Conservation (phyloP, 306 rosid species). For the Malus orientalis region DNA sequence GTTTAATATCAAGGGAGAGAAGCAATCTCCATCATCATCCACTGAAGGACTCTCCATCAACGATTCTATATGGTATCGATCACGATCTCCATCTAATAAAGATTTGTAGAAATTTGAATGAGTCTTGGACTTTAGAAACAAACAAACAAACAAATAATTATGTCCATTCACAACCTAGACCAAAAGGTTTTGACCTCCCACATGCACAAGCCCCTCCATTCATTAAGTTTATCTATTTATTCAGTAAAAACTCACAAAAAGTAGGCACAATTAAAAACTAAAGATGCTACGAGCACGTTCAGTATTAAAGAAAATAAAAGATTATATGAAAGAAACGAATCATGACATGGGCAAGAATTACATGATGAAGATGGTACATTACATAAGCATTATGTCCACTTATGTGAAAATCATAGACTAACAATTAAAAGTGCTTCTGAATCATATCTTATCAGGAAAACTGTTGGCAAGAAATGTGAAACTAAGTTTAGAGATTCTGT, state of each 20-base stretch:
- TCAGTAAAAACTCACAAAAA: neutral
- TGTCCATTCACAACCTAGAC: neutral
- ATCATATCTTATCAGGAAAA: neutral
- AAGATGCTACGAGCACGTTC: neutral
- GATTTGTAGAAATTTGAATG: constrained; percentile 16
- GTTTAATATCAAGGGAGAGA: constrained; percentile 73
- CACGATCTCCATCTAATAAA: constrained; percentile 62
- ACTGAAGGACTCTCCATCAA: constrained; percentile 90
- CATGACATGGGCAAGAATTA: neutral
- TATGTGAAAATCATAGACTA: neutral
- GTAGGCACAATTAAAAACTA: neutral
- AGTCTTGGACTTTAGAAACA: neutral
- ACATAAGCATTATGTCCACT: neutral
- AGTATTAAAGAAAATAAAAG: neutral
- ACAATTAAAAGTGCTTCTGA: neutral
- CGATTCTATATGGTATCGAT: constrained; percentile 75
- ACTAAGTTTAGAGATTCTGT: neutral
- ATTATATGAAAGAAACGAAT: neutral
- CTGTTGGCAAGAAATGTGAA: neutral
- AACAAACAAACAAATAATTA: neutral
- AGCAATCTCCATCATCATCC: constrained; percentile 88
- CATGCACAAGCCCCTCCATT: neutral
- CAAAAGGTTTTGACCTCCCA: neutral
- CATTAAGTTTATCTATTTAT: neutral
- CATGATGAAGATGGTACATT: neutral